A percentile compares a stretch with the other conserved stretches of the same genome.
Evolutionary conservation across 2,329 filamentous ascomycete genomes (phyloP).

Genomic region (Sclerotinia borealis): DNA sequence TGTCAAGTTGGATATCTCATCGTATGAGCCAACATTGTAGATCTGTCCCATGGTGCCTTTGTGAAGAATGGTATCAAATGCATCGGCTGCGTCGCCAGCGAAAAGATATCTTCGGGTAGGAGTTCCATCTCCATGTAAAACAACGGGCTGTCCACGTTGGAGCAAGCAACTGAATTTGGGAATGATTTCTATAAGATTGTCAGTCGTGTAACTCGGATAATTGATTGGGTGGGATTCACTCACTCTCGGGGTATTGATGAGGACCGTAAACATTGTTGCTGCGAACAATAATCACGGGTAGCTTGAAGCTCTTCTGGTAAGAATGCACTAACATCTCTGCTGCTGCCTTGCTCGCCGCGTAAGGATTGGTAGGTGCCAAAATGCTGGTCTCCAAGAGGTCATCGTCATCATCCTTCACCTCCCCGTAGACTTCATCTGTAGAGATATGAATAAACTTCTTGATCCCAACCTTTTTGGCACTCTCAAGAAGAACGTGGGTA

Average conservation of each 20-base stretch:
- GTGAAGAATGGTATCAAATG: slow-evolving; percentile 79
- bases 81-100: slow-evolving; percentile 72
- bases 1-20: slow-evolving; percentile 70
- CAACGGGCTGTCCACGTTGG: slow-evolving; percentile 58
- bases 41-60: slow-evolving; percentile 66
- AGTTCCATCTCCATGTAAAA: slow-evolving; percentile 70
- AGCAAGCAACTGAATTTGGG: slow-evolving; percentile 74
- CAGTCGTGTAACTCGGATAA: slow-evolving; percentile 6
- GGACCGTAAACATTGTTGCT: slow-evolving; percentile 85
- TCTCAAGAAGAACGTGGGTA: slow-evolving; percentile 76
- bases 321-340: slow-evolving; percentile 83
- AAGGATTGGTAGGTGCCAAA: slow-evolving; percentile 74
- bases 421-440: slow-evolving; percentile 81
- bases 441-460: slow-evolving; percentile 75
- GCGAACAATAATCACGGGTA: slow-evolving; percentile 72
- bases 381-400: slow-evolving; percentile 69
- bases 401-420: slow-evolving; percentile 65
- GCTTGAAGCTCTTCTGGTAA: slow-evolving; percentile 77
- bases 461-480: slow-evolving; percentile 64
- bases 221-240: slow-evolving; percentile 33
- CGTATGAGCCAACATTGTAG: slow-evolving; percentile 75
- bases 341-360: slow-evolving; percentile 73
- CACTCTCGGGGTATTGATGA: slow-evolving; percentile 78
- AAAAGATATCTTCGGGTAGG: slow-evolving; percentile 72
- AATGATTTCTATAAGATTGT: slow-evolving; percentile 59